Evolutionary conservation across 1,284 basidiomycete species (phyloP), one percentile per base, ranked within the genome.

Genomic region (Ustanciosporium gigantosporum): DNA sequence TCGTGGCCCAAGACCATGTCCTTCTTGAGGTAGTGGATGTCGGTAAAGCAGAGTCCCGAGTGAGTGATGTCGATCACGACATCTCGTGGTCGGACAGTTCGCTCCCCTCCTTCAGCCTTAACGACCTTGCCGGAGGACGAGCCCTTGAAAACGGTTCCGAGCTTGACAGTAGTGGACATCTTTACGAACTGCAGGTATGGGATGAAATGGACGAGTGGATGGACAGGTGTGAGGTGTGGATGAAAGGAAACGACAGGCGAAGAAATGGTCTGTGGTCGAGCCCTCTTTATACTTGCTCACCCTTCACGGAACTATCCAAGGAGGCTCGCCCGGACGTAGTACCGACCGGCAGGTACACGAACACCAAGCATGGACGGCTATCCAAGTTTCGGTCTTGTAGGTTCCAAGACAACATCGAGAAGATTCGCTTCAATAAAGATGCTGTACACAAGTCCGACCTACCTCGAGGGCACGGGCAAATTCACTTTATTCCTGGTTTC

Each of bases 31-130:
- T 40, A 68, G 59, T 67, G 70, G 43, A 73, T 42, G 42, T 75
- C 73, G 22, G 73, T 74, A 37, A 47, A 70, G 46, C 73, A 75
- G 3, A 75, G 60, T 32, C 73, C 71, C n/a, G 69, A 72, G 61
- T 70, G 66, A 32, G 61, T 67, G 27, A 73, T 69, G 41, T 70
- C 69, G 49, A 75, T 68, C 22, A 74, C 69, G 1, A 74, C 68
- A 29, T 74, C 59, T 43, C 56, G 47, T 5, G 58, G 36, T 13
- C 56, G 25, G 41, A 69, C 32, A 38, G 51, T 44, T 22, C 38
- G 39, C 6, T 47, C 46, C 29, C 25, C 40, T 11, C 72, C 72
- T 32, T 67, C 34, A 4, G 62, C 46, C 43, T 62, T 48, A 49
- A 73, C 53, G 36, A 72, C 52, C 50, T 70, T 70, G 46, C 72